phyloP scores from a whole-genome alignment of 352 stramenopile species.

The Pythium phragmitis region DNA sequence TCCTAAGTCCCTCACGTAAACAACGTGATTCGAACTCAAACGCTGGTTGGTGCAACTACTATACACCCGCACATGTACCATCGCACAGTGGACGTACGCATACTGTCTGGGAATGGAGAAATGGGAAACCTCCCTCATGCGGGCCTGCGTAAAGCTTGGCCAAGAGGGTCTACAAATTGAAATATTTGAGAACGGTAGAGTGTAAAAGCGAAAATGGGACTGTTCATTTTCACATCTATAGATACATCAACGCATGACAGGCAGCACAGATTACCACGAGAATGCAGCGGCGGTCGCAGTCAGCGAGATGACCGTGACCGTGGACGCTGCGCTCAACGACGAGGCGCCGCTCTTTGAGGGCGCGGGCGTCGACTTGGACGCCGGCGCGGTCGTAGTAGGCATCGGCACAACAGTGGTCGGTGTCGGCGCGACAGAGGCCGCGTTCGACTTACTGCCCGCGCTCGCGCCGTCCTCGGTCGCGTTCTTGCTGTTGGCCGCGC shows the following conservation, averaged over 20 bases:
- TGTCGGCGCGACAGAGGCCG: conserved; percentile 7
- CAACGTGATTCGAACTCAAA: not conserved
- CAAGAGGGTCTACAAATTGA: too few relatives aligned
- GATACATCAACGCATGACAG: not conserved
- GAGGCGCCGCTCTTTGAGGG: conserved; percentile 12
- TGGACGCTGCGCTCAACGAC: not conserved
- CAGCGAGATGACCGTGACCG: conserved; percentile 21
- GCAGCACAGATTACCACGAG: conserved; percentile 14
- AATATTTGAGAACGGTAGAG: not conserved
- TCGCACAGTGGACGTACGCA: not conserved
- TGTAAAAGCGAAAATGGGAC: too few relatives aligned
- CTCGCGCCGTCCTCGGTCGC: conserved; percentile 1
- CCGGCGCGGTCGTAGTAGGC: not conserved
- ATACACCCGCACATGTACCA: too few relatives aligned
- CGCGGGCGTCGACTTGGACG: conserved; percentile 3
- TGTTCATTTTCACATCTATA: conserved; percentile 1
- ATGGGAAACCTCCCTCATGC: not conserved
- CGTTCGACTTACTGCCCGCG: not conserved
- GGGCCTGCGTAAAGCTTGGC: not conserved
- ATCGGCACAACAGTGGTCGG: not conserved
- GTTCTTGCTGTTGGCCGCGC: conserved; percentile 7
- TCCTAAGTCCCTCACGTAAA: not conserved
- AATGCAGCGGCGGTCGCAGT: conserved; percentile 17
- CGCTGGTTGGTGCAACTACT: too few relatives aligned
- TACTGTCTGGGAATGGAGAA: not conserved